Conservation (phyloP, 176 grass and related monocot genomes). For the Bonia amplexicaulis region DNA sequence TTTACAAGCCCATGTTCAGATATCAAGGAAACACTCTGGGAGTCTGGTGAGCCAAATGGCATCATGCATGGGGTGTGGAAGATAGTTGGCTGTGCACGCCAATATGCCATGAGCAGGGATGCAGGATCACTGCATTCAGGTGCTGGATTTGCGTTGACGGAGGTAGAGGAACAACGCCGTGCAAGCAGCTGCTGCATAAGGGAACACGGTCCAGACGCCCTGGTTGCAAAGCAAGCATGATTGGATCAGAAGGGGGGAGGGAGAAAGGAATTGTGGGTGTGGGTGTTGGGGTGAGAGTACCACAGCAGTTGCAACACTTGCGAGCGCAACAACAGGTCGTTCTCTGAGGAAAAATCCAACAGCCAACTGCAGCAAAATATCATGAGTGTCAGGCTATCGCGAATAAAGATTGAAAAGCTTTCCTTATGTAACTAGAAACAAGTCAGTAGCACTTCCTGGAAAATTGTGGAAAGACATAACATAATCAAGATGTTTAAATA, state of each 20-base stretch:
- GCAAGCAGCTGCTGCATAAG: slow-evolving; percentile 55
- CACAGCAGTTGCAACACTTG: slow-evolving; percentile 81
- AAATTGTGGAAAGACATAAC: no score
- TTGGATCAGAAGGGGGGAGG: slow-evolving; percentile 11
- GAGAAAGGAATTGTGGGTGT: not conserved
- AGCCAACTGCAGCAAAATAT: slow-evolving; percentile 42
- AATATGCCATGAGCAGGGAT: not conserved
- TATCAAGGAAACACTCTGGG: not conserved
- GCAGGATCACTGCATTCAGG: slow-evolving; percentile 13
- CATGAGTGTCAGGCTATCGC: not conserved
- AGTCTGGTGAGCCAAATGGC: not conserved
- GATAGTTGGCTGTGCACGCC: not conserved
- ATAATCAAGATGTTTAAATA: no score
- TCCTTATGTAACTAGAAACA: no score
- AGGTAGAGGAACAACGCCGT: slow-evolving; percentile 70
- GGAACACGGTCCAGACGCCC: slow-evolving; percentile 68
- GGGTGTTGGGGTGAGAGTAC: slow-evolving; percentile 24
- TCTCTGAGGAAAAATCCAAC: slow-evolving; percentile 73
- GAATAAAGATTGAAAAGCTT: not conserved
- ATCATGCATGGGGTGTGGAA: not conserved
- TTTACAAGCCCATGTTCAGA: slow-evolving; percentile 6
- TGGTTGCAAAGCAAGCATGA: slow-evolving; percentile 27
- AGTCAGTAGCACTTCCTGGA: no score
- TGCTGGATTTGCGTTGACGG: slow-evolving; percentile 27
- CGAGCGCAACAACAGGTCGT: slow-evolving; percentile 57